phyloP scores from a whole-genome alignment of 495 filamentous ascomycete genomes.

The Penicillium lividum region DNA sequence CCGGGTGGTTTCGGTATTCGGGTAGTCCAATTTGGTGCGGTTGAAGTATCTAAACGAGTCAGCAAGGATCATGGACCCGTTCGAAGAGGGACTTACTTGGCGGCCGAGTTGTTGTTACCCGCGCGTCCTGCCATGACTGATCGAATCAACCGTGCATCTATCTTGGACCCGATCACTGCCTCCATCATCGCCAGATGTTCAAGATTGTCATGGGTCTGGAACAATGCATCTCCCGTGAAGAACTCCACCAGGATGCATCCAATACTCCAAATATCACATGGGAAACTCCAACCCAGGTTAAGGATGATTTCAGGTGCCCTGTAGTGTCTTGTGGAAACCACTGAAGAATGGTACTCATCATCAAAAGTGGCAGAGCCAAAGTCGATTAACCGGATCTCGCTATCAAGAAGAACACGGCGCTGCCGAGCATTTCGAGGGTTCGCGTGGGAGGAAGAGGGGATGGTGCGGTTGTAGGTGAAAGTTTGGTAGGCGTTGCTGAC shows the following conservation, averaged over 20 bases:
- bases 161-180: conserved; percentile 69
- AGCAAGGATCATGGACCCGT: not conserved
- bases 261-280: conserved; percentile 99
- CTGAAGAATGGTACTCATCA: conserved; percentile 96
- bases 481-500: conserved; percentile 90
- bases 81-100: conserved; percentile 64
- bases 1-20: conserved; percentile 80
- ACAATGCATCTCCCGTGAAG: conserved; percentile 95
- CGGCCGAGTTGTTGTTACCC: conserved; percentile 69
- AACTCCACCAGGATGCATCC: conserved; percentile 99
- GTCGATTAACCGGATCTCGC: conserved; percentile 95
- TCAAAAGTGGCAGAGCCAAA: conserved; percentile 98
- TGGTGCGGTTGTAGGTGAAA: conserved; percentile 93
- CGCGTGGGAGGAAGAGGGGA: conserved; percentile 85
- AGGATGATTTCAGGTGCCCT: conserved; percentile 96
- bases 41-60: conserved; percentile 72
- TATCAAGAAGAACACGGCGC: conserved; percentile 85
- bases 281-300: conserved; percentile 94
- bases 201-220: conserved; percentile 97
- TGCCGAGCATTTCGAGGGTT: conserved; percentile 77
- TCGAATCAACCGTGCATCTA: conserved; percentile 75
- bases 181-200: conserved; percentile 99
- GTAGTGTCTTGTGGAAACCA: conserved; percentile 95
- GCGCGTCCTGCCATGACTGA: conserved; percentile 68
- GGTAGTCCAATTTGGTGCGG: conserved; percentile 81